Conservation (phyloP, 1,284 basidiomycete species). For the Coniophora puteana region DNA sequence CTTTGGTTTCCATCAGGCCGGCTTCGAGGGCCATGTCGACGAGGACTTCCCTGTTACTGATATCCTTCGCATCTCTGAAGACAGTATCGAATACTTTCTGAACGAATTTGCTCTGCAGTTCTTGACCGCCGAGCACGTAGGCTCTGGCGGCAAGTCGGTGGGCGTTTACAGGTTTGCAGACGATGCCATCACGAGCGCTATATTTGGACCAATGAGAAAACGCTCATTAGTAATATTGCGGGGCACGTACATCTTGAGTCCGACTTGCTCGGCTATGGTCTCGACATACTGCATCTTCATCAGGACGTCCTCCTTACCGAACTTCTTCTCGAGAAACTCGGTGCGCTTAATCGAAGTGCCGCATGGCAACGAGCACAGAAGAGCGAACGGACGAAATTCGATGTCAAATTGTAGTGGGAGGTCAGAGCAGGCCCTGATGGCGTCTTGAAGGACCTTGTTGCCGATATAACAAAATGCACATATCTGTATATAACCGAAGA, state of each 20-base stretch:
- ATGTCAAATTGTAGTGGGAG: conserved; percentile 67
- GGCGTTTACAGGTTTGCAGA: conserved; percentile 63
- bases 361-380: conserved; percentile 53
- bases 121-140: conserved; percentile 60
- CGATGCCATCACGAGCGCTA: conserved; percentile 54
- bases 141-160: conserved; percentile 77
- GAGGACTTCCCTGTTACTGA: conserved; percentile 55
- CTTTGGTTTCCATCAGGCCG: conserved; percentile 58
- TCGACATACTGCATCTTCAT: conserved; percentile 43
- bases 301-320: conserved; percentile 56
- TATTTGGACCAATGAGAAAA: background rate
- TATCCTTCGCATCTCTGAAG: conserved; percentile 63
- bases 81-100: conserved; percentile 63
- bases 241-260: conserved; percentile 62
- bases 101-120: conserved; percentile 55
- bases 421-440: conserved; percentile 57
- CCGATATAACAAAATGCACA: conserved; percentile 77
- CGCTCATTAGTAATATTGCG: conserved; percentile 2
- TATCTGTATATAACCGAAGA: conserved; percentile 34
- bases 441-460: conserved; percentile 66
- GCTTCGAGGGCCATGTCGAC: conserved; percentile 56
- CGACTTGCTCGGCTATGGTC: conserved; percentile 54
- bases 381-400: conserved; percentile 70
- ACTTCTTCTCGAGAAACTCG: conserved; percentile 39
- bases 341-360: conserved; percentile 41